Evolutionary conservation across 331 rosid species (phyloP).

Genomic region (Malus hybrid): DNA sequence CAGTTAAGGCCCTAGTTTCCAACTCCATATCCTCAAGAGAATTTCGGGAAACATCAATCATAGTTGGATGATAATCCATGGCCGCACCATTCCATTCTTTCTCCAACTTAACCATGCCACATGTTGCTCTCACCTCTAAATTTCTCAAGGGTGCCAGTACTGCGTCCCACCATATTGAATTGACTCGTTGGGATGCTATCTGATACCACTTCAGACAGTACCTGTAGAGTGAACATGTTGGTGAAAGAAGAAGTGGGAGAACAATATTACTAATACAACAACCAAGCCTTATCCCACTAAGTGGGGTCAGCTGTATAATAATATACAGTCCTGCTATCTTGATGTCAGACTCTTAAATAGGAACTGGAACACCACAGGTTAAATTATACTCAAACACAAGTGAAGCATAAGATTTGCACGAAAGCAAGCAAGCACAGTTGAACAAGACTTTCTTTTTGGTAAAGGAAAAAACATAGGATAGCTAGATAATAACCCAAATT

Average conservation of each 20-base stretch:
- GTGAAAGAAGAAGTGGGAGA: background rate
- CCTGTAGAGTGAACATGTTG: slow-evolving; percentile 32
- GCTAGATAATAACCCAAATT: background rate
- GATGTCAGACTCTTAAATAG: too few species aligned
- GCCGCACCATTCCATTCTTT: background rate
- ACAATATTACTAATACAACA: background rate
- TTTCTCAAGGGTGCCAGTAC: slow-evolving; percentile 76
- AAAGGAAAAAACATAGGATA: background rate
- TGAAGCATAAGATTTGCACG: background rate
- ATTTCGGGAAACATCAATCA: slow-evolving; percentile 38
- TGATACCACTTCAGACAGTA: slow-evolving; percentile 88
- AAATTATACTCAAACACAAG: background rate
- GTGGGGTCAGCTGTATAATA: too few species aligned
- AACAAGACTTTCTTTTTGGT: background rate
- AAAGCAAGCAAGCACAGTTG: background rate
- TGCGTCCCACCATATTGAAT: slow-evolving; percentile 77
- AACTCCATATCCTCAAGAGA: slow-evolving; percentile 89
- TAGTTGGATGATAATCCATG: too few species aligned
- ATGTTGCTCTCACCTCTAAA: slow-evolving; percentile 53
- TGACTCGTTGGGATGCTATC: slow-evolving; percentile 67
- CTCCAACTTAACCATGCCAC: slow-evolving; percentile 21
- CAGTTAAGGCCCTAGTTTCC: slow-evolving; percentile 95
- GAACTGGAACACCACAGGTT: background rate
- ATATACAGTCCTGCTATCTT: too few species aligned
- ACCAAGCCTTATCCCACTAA: too few species aligned